A percentile compares a stretch with the other conserved stretches of the same genome.
Conservation (phyloP, 306 rosid species). For the Hippophae rhamnoides region DNA sequence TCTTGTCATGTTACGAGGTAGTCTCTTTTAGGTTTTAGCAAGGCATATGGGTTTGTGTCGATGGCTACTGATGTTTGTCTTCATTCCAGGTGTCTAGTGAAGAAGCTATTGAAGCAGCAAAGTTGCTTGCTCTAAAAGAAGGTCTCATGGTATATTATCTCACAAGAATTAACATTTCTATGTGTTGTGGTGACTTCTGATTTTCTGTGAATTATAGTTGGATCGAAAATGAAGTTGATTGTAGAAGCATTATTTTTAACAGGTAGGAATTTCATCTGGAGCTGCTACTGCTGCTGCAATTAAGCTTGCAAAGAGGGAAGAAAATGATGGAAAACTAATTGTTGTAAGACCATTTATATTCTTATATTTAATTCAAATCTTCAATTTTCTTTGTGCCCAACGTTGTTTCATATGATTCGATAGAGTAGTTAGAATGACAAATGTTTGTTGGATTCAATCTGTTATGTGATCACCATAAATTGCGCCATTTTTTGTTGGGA, state of each 20-base stretch:
- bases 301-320: conserved; percentile 53
- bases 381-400: not conserved
- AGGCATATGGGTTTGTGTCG: not conserved
- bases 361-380: not conserved
- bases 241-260: conserved; percentile 5
- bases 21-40: not conserved
- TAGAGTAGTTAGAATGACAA: too few relatives aligned
- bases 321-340: conserved; percentile 59
- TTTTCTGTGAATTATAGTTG: not conserved
- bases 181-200: not conserved
- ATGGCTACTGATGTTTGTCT: conserved; percentile 5
- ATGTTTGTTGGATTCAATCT: too few relatives aligned
- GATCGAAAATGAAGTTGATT: not conserved
- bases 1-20: not conserved
- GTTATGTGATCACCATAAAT: too few relatives aligned
- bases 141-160: conserved; percentile 54
- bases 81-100: conserved; percentile 43
- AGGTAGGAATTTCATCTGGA: conserved; percentile 84
- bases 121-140: conserved; percentile 63
- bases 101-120: conserved; percentile 68
- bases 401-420: not conserved
- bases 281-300: conserved; percentile 70
- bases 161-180: not conserved
- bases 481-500: too few relatives aligned
- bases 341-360: conserved; percentile 20